These are phyloP conservation scores for Boletus sp. DNA, from an alignment of 1,284 basidiomycete species.

Conservation along the genomic window DNA sequence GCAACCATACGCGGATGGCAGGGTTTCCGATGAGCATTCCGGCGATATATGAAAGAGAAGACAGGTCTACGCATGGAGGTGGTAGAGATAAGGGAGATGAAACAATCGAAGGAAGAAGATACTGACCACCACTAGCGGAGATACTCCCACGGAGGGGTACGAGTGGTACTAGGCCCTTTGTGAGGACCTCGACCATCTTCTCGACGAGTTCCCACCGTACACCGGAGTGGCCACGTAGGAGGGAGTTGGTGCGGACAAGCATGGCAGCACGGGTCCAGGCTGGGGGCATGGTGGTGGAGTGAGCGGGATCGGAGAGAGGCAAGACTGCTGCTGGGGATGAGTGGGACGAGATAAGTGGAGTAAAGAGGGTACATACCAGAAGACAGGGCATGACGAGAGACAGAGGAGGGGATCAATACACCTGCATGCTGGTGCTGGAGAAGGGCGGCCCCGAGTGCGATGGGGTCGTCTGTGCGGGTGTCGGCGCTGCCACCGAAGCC, in stretches of 20 bases:
- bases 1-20: constrained; percentile 63
- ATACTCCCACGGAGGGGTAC: constrained; percentile 85
- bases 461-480: constrained; percentile 68
- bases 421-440: constrained; percentile 80
- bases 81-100: not conserved
- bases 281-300: constrained; percentile 79
- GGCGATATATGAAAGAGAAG: constrained; percentile 83
- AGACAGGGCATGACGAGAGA: constrained; percentile 37
- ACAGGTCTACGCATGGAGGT: constrained; percentile 51
- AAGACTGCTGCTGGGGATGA: constrained; percentile 40
- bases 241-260: constrained; percentile 82
- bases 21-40: constrained; percentile 77
- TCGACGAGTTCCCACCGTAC: constrained; percentile 80
- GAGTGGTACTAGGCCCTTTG: constrained; percentile 73
- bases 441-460: constrained; percentile 71
- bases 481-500: constrained; percentile 79
- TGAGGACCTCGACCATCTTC: constrained; percentile 73
- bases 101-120: not conserved
- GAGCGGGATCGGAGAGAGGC: constrained; percentile 65
- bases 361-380: constrained; percentile 7
- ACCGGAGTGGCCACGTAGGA: constrained; percentile 86
- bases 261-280: constrained; percentile 90
- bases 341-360: not conserved
- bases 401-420: constrained; percentile 38
- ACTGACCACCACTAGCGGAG: constrained; percentile 74